Base-by-base conservation (phyloP, 2,329 filamentous ascomycete genomes). In the Lojkania enalia region DNA sequence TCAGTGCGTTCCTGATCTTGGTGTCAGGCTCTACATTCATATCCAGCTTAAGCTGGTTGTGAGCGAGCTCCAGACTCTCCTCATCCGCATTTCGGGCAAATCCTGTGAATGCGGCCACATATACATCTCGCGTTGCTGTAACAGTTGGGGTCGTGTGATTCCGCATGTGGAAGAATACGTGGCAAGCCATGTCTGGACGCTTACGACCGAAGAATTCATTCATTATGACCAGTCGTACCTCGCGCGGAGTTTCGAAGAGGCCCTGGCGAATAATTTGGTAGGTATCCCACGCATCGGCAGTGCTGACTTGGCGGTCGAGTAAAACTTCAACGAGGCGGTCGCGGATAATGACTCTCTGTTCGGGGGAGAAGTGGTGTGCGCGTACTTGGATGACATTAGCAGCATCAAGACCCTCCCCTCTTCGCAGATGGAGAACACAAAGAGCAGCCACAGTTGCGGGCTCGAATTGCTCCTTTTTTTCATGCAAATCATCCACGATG, bases 11-110 rank as follows among this genome's bases (percentile, higher is more conserved):
- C 57, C 86, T 83, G 2, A 97, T 75, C 43, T 75, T 77, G 0
- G 92, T 97, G 56, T 81, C 84, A 3, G 86, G 79, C 56, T 91
- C 84, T 27, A 97, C 79, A 31, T 82, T 81, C n/a, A 85, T 79
- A 67, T 99, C 94, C 67, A 96, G 85, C 72, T 96, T 97, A 55
- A 96, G 78, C 82, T 96, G 92, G 64, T 96, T 96, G 73, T 96
- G 87, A 2, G 95, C 81, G 50, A 87, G 82, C 46, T 84, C 82
- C 15, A 96, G 73, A 31, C 83, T 84, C 44, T 88, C 83, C 1
- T 72, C 61, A 57, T 87, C 83, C 13, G 68, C 72, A 6, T 77
- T 76, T 20, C 74, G 72, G 3, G 85, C 85, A 18, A 96, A 80
- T 2, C 90, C 88, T 48, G 88, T 81, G 45, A 97, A 86, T 50